Evolutionary conservation across 2,329 filamentous ascomycete genomes (phyloP).

Genomic region (Pseudocercospora ulei): DNA sequence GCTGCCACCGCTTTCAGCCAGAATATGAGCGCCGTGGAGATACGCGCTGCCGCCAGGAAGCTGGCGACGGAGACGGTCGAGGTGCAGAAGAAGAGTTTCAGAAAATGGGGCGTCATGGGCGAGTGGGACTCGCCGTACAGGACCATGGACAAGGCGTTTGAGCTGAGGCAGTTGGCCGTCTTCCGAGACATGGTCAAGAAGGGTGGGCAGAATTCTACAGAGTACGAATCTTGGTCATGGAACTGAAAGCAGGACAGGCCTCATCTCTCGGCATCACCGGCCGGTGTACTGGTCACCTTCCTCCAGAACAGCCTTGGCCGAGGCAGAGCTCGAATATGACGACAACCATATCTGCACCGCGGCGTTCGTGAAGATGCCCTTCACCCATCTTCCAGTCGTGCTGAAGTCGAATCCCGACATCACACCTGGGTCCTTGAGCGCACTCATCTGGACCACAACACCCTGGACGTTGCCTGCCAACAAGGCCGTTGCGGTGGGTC

Average conservation of each 20-base stretch:
- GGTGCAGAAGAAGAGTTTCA: constrained; percentile 64
- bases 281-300: constrained; percentile 82
- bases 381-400: constrained; percentile 44
- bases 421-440: constrained; percentile 51
- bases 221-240: too few species aligned
- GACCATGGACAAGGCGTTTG: constrained; percentile 68
- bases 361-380: constrained; percentile 70
- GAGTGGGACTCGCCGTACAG: constrained; percentile 69
- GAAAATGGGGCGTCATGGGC: constrained; percentile 65
- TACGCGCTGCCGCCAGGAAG: constrained; percentile 54
- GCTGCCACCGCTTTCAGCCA: constrained; percentile 29
- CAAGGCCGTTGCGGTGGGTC: constrained; percentile 71
- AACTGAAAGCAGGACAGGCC: constrained; percentile 37
- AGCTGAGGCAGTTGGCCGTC: constrained; percentile 62
- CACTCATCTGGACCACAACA: constrained; percentile 97
- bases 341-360: constrained; percentile 62
- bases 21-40: constrained; percentile 43
- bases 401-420: constrained; percentile 34
- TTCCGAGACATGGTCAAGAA: constrained; percentile 66
- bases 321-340: constrained; percentile 76
- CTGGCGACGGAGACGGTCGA: constrained; percentile 60
- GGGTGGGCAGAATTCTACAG: constrained; percentile 29
- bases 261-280: constrained; percentile 70
- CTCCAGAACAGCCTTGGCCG: constrained; percentile 66
- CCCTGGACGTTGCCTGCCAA: constrained; percentile 96